phyloP scores from a whole-genome alignment of 1,284 basidiomycete genomes.

The Sporisorium exsertum region DNA sequence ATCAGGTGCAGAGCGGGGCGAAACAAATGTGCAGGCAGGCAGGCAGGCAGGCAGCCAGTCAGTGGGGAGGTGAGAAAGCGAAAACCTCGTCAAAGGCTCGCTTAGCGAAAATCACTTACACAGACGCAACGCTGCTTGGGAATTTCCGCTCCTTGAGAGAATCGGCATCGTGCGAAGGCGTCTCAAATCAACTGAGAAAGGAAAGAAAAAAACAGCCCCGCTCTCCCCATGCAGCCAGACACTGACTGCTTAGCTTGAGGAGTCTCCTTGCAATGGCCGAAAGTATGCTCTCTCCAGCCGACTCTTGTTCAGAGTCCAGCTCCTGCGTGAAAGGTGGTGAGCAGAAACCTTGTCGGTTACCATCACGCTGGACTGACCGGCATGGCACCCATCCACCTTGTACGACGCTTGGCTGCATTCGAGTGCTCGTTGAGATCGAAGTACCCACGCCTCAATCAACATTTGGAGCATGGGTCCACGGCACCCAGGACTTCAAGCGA shows the following conservation, averaged over 20 bases:
- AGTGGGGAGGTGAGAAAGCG: neutral
- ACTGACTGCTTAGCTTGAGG: neutral
- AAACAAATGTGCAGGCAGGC: neutral
- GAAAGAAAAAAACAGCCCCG: neutral
- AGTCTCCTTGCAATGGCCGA: neutral
- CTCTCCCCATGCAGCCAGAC: neutral
- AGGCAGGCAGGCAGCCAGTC: neutral
- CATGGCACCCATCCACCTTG: no score
- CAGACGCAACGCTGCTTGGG: neutral
- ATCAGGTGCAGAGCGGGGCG: neutral
- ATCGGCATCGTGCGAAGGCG: no score
- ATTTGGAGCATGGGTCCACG: neutral
- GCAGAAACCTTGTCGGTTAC: neutral
- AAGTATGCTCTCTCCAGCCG: neutral
- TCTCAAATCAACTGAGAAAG: no score
- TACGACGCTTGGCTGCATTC: no score
- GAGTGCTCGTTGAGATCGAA: neutral
- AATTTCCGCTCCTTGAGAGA: neutral
- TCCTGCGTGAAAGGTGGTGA: conserved; percentile 1
- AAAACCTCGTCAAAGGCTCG: neutral
- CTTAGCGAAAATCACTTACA: neutral
- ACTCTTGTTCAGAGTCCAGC: neutral
- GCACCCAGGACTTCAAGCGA: no score
- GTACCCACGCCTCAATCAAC: no score
- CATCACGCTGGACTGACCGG: no score